Evolutionary conservation across 345 rosid species (phyloP), one percentile per base, ranked within the genome.

Genomic region (Triadica sebifera): DNA sequence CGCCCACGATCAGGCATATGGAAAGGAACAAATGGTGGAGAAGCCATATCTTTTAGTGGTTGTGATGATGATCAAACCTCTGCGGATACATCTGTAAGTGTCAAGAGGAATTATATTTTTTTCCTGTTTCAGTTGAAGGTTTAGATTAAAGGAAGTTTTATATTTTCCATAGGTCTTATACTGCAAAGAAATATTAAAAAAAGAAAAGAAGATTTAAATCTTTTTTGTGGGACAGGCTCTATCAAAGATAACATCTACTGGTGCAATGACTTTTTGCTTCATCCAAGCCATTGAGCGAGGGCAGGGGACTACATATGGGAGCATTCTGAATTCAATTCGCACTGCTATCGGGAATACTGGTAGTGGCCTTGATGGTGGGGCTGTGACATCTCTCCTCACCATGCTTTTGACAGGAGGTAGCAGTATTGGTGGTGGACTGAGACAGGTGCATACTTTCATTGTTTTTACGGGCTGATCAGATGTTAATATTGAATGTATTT

Each of bases 11-110:
- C 96, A 52, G 97, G 94, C 79, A 20, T 85, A 53, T 87, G 89
- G 91, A 91, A 90, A 83, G 98, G 97, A 79, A 91, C 98, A 58
- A 86, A 83, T 68, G 97, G 98, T 43, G 98, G 98, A 69, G 97
- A 91, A 82, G 97, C 73, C 70, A 88, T 90, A 58, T 91, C 94
- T 20, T 85, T 93, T 69, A 90, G 97, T 72, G 96, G 96, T 47
- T 93, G 98, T 77, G 97, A 93, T 78, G 98, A 90, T 71, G 55
- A 93, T 80, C 96, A 93, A 83, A 91, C 97, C 61, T 90, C 98
- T 3, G 97, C 94, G 4, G 97, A 93, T 70, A 91, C 97, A 51
- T 87, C 97, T 24, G 98, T 90, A 87, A 87, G 88, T 84, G 38
- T 69, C 59, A 22, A 17, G 49, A 24, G 29, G 50, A 64, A 17